Evolutionary conservation across 805 yeast species (phyloP).

Genomic region (Wickerhamomyces strasburgensis): DNA sequence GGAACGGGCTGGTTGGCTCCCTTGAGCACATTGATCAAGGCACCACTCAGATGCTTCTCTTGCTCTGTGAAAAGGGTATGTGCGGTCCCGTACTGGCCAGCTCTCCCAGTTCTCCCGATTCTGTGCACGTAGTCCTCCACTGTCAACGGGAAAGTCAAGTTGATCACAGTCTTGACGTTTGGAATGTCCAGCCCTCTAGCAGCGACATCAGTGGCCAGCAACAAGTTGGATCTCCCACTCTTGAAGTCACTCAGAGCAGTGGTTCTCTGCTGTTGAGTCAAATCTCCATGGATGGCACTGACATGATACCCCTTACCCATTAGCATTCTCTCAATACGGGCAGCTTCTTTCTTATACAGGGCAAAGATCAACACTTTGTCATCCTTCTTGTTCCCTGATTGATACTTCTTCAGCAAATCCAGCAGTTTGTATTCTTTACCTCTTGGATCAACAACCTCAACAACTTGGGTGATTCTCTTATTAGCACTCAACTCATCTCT

Average conservation of each 20-base stretch:
- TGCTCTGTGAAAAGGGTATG: constrained; percentile 95
- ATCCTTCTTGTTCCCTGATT: constrained; percentile 55
- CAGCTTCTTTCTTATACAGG: constrained; percentile 92
- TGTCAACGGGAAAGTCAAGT: constrained; percentile 92
- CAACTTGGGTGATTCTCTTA: constrained; percentile 87
- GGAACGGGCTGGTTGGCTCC: constrained; percentile 97
- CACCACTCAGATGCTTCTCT: constrained; percentile 95
- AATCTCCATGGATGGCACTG: constrained; percentile 95
- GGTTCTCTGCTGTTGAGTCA: constrained; percentile 88
- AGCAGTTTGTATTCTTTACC: constrained; percentile 70
- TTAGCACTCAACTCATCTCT: constrained; percentile 93
- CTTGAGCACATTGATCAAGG: constrained; percentile 82
- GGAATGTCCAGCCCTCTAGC: constrained; percentile 98
- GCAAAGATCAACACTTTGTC: constrained; percentile 92
- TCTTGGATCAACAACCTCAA: constrained; percentile 82
- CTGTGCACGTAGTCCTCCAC: constrained; percentile 97
- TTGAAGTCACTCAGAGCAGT: constrained; percentile 83
- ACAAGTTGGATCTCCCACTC: constrained; percentile 63
- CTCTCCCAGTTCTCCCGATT: constrained; percentile 97
- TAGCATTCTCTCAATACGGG: constrained; percentile 77
- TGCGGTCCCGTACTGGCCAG: constrained; percentile 92
- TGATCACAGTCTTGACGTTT: constrained; percentile 91
- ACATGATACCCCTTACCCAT: constrained; percentile 70
- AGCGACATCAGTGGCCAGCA: constrained; percentile 97
- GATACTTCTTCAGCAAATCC: constrained; percentile 69